A percentile compares a stretch with the other conserved stretches of the same genome.
phyloP scores from a whole-genome alignment of 73 alveolate genomes.

The Paramecium tetraurelia region DNA sequence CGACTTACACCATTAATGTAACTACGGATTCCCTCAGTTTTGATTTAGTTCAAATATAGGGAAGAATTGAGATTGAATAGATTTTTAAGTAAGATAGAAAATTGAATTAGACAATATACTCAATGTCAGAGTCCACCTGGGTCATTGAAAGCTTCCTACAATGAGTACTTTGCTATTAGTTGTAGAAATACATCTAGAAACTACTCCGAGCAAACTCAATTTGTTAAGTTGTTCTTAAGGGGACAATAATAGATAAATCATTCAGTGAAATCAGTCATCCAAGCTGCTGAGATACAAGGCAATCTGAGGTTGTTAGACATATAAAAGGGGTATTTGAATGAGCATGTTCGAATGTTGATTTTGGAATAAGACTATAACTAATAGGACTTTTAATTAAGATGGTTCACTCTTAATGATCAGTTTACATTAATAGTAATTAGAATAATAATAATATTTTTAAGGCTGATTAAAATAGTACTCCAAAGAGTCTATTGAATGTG shows the following conservation, averaged over 20 bases:
- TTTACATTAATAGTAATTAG: not conserved
- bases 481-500: not conserved
- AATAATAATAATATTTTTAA: not conserved
- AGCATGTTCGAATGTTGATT: not conserved
- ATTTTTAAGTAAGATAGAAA: not conserved
- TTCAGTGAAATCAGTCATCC: not conserved
- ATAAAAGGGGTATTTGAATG: not conserved
- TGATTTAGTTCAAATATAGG: not conserved
- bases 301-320: not conserved
- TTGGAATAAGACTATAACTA: not conserved
- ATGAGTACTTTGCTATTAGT: conserved; percentile 43
- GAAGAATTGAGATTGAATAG: not conserved
- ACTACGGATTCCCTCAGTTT: conserved; percentile 44
- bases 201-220: not conserved
- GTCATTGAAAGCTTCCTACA: conserved; percentile 19
- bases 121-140: conserved; percentile 34
- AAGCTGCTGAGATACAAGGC: not conserved
- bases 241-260: not conserved
- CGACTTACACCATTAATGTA: not conserved
- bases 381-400: not conserved
- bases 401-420: not conserved
- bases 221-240: not conserved
- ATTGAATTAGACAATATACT: not conserved
- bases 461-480: not conserved
- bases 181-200: not conserved